Evolutionary conservation across 768 basidiomycete species (phyloP), one percentile per base, ranked within the genome.

Genomic region (Dioszegia hungarica): DNA sequence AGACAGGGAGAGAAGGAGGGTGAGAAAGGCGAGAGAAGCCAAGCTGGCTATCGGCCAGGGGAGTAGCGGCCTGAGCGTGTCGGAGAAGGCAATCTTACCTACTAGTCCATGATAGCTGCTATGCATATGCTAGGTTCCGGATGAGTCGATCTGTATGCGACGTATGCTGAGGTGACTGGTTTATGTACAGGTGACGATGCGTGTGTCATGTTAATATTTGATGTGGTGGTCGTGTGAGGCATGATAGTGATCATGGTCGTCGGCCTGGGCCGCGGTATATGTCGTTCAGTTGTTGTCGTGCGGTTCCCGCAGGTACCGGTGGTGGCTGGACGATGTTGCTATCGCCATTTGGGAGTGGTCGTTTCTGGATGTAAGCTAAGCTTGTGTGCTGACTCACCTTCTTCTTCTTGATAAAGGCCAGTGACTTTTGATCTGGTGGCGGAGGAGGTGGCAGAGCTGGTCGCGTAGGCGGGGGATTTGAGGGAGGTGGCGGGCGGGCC

Each of bases 41-140:
- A 52, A 58, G 34, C 45, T 34, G 36, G 52, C 36, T 0, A 22
- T 40, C 14, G 56, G 60, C 2, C 28, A 59, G 19, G 66, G 66
- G 1, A 57, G 62, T 41, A 68, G 66, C 41, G 66, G 66, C 5
- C 33, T 68, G 45, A 46, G 45, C 2, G 12, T 33, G 12, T 61
- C 45, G 14, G 66, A 64, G 38, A 65, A 69, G 24, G 64, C 49
- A 3, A 25, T 15, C 5, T 34, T 51, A 38, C 49, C 49, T 4
- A 10, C 11, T 29, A 51, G 49, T 20, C 49, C 49, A 27, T 51
- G 24, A 51, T 12, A 28, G 10, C 34, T 27, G 19, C 9, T 24
- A 38, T 51, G 25, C 49, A 38, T 29, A 51, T 51, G 37, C 34
- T 34, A 33, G 31, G 36, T 11, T 15, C 31, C 1, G 15, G 31